Percentiles rank a stretch among this genome's conserved stretches.
These are phyloP conservation scores for Kodamaea derodonti DNA, from an alignment of 1,139 yeast species.

Conservation along the genomic window DNA sequence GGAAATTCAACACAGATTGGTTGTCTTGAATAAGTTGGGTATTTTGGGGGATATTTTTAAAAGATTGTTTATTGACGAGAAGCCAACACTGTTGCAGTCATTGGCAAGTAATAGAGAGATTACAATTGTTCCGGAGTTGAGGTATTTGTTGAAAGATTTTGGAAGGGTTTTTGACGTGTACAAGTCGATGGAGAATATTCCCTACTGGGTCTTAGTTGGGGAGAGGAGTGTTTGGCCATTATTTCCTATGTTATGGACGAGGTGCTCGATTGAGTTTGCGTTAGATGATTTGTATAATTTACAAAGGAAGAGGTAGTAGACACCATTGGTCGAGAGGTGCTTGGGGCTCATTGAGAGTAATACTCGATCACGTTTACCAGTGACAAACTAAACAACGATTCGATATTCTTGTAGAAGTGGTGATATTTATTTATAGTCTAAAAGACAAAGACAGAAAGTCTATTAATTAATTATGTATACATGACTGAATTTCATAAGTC, in stretches of 20 bases:
- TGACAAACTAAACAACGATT: too few species aligned
- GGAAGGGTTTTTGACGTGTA: slow-evolving; percentile 76
- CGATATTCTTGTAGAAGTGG: too few species aligned
- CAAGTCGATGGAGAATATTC: slow-evolving; percentile 64
- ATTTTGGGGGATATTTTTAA: slow-evolving; percentile 67
- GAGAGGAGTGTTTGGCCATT: slow-evolving; percentile 94
- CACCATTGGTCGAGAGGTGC: too few species aligned
- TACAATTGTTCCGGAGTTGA: slow-evolving; percentile 84
- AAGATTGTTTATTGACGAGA: slow-evolving; percentile 82
- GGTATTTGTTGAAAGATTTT: slow-evolving; percentile 63
- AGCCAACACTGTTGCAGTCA: slow-evolving; percentile 62
- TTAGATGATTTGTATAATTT: slow-evolving; percentile 69
- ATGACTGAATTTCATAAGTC: too few species aligned
- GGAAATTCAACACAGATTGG: slow-evolving; percentile 82
- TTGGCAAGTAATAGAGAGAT: slow-evolving; percentile 61
- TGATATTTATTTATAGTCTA: too few species aligned
- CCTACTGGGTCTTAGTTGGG: slow-evolving; percentile 88
- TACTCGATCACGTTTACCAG: too few species aligned
- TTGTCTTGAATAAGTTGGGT: slow-evolving; percentile 76
- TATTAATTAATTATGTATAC: too few species aligned
- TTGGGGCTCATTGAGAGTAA: too few species aligned
- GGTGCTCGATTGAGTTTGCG: slow-evolving; percentile 88
- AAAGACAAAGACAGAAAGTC: too few species aligned
- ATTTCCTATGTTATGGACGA: slow-evolving; percentile 76
- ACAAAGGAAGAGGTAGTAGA: slow-evolving; percentile 30